Evolutionary conservation across 2,329 filamentous ascomycete genomes (phyloP).

Genomic region (Colletotrichum abscissum): DNA sequence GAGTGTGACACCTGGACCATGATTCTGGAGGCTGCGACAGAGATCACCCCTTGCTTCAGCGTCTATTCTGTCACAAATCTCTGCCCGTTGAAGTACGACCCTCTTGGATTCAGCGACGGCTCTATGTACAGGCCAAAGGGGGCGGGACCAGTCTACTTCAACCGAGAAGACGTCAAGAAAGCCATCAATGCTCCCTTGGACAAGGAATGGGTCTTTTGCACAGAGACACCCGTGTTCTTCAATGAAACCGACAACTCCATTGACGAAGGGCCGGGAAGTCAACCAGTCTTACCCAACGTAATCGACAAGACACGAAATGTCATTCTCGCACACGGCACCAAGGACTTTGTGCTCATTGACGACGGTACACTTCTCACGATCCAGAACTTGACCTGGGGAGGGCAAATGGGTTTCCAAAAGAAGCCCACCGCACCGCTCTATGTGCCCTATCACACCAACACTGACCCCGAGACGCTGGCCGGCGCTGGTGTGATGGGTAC

Average conservation of each 20-base stretch:
- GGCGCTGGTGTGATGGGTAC: constrained; percentile 77
- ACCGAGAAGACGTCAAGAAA: constrained; percentile 75
- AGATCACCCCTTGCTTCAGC: constrained; percentile 82
- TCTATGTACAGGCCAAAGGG: constrained; percentile 72
- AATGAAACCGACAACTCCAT: constrained; percentile 59
- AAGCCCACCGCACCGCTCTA: constrained; percentile 72
- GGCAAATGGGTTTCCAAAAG: constrained; percentile 74
- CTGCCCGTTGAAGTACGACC: constrained; percentile 77
- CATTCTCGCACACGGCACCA: constrained; percentile 77
- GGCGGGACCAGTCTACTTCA: constrained; percentile 72
- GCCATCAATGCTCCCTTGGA: constrained; percentile 73
- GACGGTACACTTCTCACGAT: constrained; percentile 79
- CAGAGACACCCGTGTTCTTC: constrained; percentile 57
- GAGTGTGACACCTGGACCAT: constrained; percentile 68
- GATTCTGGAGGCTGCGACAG: constrained; percentile 63
- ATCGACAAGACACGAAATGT: constrained; percentile 80
- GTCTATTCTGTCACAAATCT: constrained; percentile 79
- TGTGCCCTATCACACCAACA: constrained; percentile 65
- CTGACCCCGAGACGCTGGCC: constrained; percentile 53
- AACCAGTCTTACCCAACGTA: constrained; percentile 73
- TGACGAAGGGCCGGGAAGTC: constrained; percentile 55
- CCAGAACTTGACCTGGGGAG: constrained; percentile 86
- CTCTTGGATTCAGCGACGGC: constrained; percentile 75
- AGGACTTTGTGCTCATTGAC: constrained; percentile 75
- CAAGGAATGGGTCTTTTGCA: constrained; percentile 46